phyloP scores from a whole-genome alignment of 1,139 yeast species.

The Zygosaccharomyces sapae region DNA sequence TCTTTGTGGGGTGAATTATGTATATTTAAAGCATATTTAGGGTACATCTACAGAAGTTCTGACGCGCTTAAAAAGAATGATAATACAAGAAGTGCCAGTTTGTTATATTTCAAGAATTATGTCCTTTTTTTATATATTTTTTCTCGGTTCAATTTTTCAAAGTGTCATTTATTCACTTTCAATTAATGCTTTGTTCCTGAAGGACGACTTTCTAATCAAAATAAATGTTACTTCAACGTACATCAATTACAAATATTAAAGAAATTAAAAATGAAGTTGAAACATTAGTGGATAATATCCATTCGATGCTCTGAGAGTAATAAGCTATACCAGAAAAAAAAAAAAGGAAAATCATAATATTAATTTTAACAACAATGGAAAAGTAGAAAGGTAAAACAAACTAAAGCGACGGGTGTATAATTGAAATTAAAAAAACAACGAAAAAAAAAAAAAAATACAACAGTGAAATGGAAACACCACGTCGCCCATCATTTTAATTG shows the following conservation, averaged over 20 bases:
- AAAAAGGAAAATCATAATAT: not conserved
- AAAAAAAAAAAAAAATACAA: conserved; percentile 2
- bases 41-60: too few species aligned
- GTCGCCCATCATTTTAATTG: not conserved
- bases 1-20: too few species aligned
- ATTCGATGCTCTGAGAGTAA: too few species aligned
- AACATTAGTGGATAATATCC: too few species aligned
- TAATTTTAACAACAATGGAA: not conserved
- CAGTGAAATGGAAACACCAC: not conserved
- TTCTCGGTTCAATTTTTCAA: not conserved
- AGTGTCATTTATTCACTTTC: not conserved
- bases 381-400: not conserved
- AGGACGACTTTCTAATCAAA: not conserved
- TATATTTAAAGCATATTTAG: too few species aligned
- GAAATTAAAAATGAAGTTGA: too few species aligned
- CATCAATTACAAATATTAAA: too few species aligned
- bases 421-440: not conserved
- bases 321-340: not conserved
- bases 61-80: too few species aligned
- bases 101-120: not conserved
- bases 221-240: too few species aligned
- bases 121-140: too few species aligned
- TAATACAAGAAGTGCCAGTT: too few species aligned
- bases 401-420: not conserved
- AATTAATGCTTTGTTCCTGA: not conserved